Base-by-base conservation (phyloP, 2,329 filamentous ascomycete species). In the Trichoderma breve region DNA sequence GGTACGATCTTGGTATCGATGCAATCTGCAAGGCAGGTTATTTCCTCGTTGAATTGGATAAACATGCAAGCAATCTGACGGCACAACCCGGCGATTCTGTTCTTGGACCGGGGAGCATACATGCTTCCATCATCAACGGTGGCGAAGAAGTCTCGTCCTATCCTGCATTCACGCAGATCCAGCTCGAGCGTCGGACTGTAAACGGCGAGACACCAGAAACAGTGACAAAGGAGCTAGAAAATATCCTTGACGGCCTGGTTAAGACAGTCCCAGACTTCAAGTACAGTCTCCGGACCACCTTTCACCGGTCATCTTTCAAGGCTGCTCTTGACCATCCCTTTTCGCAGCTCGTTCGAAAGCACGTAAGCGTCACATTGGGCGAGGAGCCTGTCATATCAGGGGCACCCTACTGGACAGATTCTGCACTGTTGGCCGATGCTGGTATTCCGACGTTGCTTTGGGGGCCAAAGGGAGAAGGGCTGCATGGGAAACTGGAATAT, bases 81-180 rank as follows among this genome's bases (percentile, higher is more conserved):
- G 70, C 73, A 6, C 71, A 74, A 0, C 77, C 79, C 0, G 75
- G 79, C 5, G 80, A 84, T 21, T 71, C 75, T 0, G 74, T 75
- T 0, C 73, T 83, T 3, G 85, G 82, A 0, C 79, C 76, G 9
- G 82, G 81, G 6, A 83, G 81, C 3, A 76, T 87, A 4, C 86
- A 88, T 61, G 85, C 84, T 5, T 84, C 84, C 0, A 73, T 85
- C 6, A 84, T 88, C 57, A 80, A 80, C 14, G 86, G 86, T 1
- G 86, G 86, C 0, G 84, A 88, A 69, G 87, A 88, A 65, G 78
- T 80, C 0, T 86, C 86, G 0, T 87, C 84, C 0, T 88, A 88
- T 65, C 85, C 86, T 0, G 83, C 81, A 77, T 78, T n/a, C 87
- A 86, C 76, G 85, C 80, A 18, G 0, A 78, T 88, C 21, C 82